Evolutionary conservation across 345 rosid species (phyloP), one percentile per base, ranked within the genome.

Genomic region (Citropsis articulata): DNA sequence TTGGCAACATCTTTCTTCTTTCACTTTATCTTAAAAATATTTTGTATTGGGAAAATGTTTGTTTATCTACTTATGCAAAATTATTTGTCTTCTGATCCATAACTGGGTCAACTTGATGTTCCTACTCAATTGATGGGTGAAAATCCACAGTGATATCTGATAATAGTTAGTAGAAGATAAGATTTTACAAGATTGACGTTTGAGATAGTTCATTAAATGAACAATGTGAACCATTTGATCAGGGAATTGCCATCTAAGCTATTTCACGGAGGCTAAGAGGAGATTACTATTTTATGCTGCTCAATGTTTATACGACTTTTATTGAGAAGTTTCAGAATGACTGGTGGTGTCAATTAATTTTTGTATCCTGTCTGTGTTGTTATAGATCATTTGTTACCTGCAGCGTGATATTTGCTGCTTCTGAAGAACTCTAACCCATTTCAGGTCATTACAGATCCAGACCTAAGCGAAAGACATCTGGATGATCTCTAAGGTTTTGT

Each of bases 381-480:
- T 69, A 7, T 18, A 0, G 73, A 45, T 69, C 2, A 69, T 8
- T 45, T 18, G 75, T 45, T 45, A 27, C 53, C n/a, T 53, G 42
- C 42, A 50, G 28, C 22, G 55, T 53, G 25, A 27, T 78, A 55
- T 55, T 38, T 38, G 42, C 35, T 36, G 70, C 57, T 64, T 38
- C n/a, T 10, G 24, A 50, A 31, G 36, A 28, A 8, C 13, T 33
- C 27, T 73, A 30, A 28, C 27, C 22, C 75, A 22, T 56, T 66
- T 56, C 38, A 80, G 78, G 83, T 80, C 45, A 53, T 38, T 21
- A 55, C 78, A 66, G 79, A 72, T 71, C 73, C 78, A 38, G 81
- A 74, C 50, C 71, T 77, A 4, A 55, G 77, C 68, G 81, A 83
- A 60, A 77, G 77, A 64, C 77, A 80, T 53, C 71, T 64, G 7